A percentile compares a stretch with the other conserved stretches of the same genome.
These are phyloP conservation scores for Heliamphora pulchella DNA, from an alignment of 179 eudicot species.

Conservation along the genomic window DNA sequence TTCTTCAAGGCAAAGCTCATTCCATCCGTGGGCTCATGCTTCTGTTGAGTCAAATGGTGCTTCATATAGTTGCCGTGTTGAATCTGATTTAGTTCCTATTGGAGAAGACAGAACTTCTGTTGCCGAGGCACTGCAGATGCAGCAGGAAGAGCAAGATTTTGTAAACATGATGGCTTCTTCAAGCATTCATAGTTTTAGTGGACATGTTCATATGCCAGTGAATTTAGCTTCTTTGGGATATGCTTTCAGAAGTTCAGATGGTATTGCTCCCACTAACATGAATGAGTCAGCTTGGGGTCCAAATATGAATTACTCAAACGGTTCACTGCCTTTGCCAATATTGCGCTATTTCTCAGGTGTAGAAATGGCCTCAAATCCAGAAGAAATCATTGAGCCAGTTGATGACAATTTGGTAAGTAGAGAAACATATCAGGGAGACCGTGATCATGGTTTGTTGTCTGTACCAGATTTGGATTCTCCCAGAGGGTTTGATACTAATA, in stretches of 20 bases:
- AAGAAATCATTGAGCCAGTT: constrained; percentile 32
- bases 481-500: constrained; percentile 28
- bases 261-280: constrained; percentile 51
- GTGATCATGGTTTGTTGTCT: constrained; percentile 35
- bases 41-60: constrained; percentile 30
- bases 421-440: constrained; percentile 25
- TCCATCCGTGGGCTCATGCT: constrained; percentile 27
- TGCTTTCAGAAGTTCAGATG: constrained; percentile 43
- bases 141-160: constrained; percentile 77
- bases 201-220: constrained; percentile 53
- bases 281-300: constrained; percentile 49
- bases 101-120: constrained; percentile 24
- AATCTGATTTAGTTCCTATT: constrained; percentile 17
- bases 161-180: constrained; percentile 71
- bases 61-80: constrained; percentile 29
- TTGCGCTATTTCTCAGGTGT: constrained; percentile 48
- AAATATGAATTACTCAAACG: constrained; percentile 64
- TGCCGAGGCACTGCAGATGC: constrained; percentile 42
- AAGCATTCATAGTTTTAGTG: constrained; percentile 43
- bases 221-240: constrained; percentile 56
- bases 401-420: constrained; percentile 16
- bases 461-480: constrained; percentile 23
- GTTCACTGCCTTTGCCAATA: constrained; percentile 44
- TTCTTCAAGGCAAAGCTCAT: constrained; percentile 22
- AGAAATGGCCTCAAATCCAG: constrained; percentile 35